A percentile compares a stretch with the other conserved stretches of the same genome.
Evolutionary conservation across 768 basidiomycete genomes (phyloP).

Genomic region (Lactarius quietus): DNA sequence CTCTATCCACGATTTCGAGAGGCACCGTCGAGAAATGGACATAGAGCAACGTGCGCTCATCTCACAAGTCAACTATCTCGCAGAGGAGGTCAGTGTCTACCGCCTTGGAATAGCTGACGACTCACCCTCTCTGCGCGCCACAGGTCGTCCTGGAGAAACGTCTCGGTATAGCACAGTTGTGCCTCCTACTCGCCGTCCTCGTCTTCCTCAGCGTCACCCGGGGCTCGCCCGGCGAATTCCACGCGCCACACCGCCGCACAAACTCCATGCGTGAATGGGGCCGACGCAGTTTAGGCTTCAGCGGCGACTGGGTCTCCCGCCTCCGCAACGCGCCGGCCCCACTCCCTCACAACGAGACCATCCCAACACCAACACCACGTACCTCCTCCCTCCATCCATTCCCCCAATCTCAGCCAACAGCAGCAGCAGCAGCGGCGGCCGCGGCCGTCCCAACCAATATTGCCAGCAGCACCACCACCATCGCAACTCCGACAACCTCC

Average conservation of each 20-base stretch:
- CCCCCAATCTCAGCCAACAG: background rate
- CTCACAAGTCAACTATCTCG: constrained; percentile 67
- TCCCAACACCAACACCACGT: background rate
- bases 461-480: background rate
- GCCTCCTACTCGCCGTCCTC: constrained; percentile 76
- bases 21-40: constrained; percentile 61
- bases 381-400: background rate
- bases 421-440: no score
- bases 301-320: constrained; percentile 48
- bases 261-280: constrained; percentile 52
- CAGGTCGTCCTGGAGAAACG: constrained; percentile 88
- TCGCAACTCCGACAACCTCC: constrained; percentile 5
- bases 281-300: constrained; percentile 51
- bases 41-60: constrained; percentile 66
- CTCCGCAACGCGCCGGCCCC: constrained; percentile 32
- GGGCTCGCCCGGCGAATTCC: constrained; percentile 47
- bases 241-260: constrained; percentile 18
- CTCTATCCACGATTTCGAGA: constrained; percentile 63
- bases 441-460: background rate
- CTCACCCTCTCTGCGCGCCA: background rate
- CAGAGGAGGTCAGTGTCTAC: constrained; percentile 63
- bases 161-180: constrained; percentile 83
- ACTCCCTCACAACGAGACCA: background rate
- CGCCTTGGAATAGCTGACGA: background rate
- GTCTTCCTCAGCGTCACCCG: constrained; percentile 86